Evolutionary conservation across 1,284 basidiomycete species (phyloP).

Genomic region (Thecaphora thlaspeos): DNA sequence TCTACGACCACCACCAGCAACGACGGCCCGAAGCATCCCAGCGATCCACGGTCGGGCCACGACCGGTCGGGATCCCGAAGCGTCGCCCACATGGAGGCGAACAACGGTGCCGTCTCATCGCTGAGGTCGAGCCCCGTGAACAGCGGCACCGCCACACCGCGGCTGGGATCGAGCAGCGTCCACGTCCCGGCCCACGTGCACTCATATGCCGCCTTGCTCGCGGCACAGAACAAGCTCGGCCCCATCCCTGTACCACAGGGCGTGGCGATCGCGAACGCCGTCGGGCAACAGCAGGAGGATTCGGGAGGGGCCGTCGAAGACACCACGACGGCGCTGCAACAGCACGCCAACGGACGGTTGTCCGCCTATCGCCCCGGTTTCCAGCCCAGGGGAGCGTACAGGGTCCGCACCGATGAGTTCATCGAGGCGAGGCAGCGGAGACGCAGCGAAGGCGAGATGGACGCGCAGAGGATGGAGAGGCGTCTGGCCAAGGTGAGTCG

Average conservation of each 20-base stretch:
- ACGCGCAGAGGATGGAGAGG: slow-evolving; percentile 49
- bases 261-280: slow-evolving; percentile 20
- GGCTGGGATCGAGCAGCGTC: slow-evolving; percentile 15
- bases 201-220: slow-evolving; percentile 33
- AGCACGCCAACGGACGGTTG: slow-evolving; percentile 10
- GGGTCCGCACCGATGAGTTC: slow-evolving; percentile 39
- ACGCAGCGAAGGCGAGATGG: slow-evolving; percentile 33
- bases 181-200: slow-evolving; percentile 32
- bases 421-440: slow-evolving; percentile 14
- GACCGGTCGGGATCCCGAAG: too few relatives aligned
- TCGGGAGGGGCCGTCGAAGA: neutral
- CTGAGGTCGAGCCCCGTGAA: slow-evolving; percentile 13
- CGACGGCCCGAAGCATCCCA: too few relatives aligned
- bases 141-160: slow-evolving; percentile 28
- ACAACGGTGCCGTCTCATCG: too few relatives aligned
- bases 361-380: slow-evolving; percentile 42
- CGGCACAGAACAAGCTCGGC: slow-evolving; percentile 26
- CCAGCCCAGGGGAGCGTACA: slow-evolving; percentile 46
- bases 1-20: too few relatives aligned
- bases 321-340: neutral
- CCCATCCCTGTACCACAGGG: slow-evolving; percentile 38
- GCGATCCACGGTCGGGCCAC: too few relatives aligned
- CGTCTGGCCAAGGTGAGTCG: slow-evolving; percentile 39
- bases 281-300: slow-evolving; percentile 6
- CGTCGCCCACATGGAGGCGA: too few relatives aligned